Evolutionary conservation across 2,329 filamentous ascomycete species (phyloP), one percentile per base, ranked within the genome.

Genomic region (Neonectria faginata): DNA sequence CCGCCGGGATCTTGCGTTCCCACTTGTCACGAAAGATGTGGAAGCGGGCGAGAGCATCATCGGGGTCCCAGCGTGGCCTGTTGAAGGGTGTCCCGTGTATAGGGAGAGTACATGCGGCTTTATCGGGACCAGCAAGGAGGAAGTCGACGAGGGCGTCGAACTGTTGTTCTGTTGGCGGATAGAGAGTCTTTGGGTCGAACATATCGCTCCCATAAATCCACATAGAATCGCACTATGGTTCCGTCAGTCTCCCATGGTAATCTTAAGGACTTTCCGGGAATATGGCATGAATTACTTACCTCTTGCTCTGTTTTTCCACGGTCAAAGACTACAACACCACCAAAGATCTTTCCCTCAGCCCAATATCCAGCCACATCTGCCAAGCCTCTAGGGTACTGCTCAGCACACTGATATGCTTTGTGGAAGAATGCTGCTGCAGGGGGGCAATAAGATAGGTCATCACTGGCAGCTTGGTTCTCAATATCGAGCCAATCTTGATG

Each of bases 11-110:
- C 70, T 90, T 88, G 0, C 90, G 90, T 12, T 85, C 86, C 70
- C 91, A 88, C 65, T 86, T 78, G 33, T 84, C 80, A 3, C 85
- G 83, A 79, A 92, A 93, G 69, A 93, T 90, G 70, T 92, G 57
- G n/a, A 27, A 60, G 10, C n/a, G 14, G 8, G 20, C 22, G 16
- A 52, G 33, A 25, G 57, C 48, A 8, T 60, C 47, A 7, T 53
- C 18, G 3, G 57, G 18, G 27, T 42, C 12, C 57, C 57, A 60
- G 6, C 57, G 47, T 12, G 57, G 48, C 8, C 57, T 50, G 39
- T 60, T 60, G 7, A n/a, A 22, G 7, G 5, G 36, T n/a, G 48
- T 60, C 3, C 57, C 57, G 11, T 39, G 47, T 20, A 60, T 60
- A 12, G 48, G 57, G 39, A 60, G 57, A 5, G 57, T 48, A 5